These are phyloP conservation scores for Mycothermus thermophilus DNA, from an alignment of 495 filamentous ascomycete genomes.

Conservation along the genomic window DNA sequence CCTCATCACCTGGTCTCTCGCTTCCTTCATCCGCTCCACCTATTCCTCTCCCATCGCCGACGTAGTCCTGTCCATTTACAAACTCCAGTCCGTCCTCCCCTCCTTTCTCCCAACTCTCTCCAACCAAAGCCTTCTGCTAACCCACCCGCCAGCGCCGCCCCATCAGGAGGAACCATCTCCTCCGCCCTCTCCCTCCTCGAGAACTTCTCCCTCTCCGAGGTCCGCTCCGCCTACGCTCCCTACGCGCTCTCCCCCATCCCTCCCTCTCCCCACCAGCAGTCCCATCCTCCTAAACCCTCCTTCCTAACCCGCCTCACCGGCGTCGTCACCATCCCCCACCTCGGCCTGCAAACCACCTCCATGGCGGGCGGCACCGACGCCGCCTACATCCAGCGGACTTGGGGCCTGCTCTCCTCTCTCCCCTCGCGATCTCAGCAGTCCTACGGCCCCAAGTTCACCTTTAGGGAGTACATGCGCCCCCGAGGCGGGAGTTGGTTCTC, in stretches of 20 bases:
- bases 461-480: constrained; percentile 51
- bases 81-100: constrained; percentile 37
- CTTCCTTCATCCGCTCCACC: constrained; percentile 47
- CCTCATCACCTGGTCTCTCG: constrained; percentile 57
- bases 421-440: constrained; percentile 20
- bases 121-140: not conserved
- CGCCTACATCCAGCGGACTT: constrained; percentile 58
- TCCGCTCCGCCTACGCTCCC: constrained; percentile 42
- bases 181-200: constrained; percentile 54
- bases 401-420: constrained; percentile 53
- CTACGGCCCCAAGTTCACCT: constrained; percentile 64
- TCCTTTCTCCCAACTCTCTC: not conserved
- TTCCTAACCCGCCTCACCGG: constrained; percentile 43
- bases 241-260: constrained; percentile 53
- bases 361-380: constrained; percentile 45
- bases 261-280: constrained; percentile 28
- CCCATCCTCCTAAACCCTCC: constrained; percentile 23
- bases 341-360: constrained; percentile 55
- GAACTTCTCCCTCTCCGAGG: constrained; percentile 41
- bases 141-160: constrained; percentile 25
- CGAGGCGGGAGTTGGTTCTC: constrained; percentile 44
- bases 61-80: constrained; percentile 48
- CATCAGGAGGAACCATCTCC: constrained; percentile 62
- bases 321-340: constrained; percentile 42
- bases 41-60: constrained; percentile 40